Conservation (phyloP, 208 protist species). For the Jaenimonas drosophilae region DNA sequence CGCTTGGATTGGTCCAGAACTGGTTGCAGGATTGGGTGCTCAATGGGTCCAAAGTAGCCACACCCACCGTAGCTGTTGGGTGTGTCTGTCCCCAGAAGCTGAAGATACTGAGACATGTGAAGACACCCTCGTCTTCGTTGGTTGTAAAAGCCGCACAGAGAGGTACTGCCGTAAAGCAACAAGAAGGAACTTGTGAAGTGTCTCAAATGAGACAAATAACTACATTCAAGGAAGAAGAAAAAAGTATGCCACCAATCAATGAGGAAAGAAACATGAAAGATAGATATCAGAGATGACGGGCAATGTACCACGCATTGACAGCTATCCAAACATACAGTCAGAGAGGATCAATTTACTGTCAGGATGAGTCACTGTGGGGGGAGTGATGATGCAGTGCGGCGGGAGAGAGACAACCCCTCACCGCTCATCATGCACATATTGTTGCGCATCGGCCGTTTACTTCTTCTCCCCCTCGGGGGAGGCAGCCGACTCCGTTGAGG, state of each 20-base stretch:
- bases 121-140: neutral
- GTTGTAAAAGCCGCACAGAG: neutral
- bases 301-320: too few species aligned
- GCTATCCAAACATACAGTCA: too few species aligned
- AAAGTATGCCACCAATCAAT: neutral
- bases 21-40: conserved; percentile 25
- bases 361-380: too few species aligned
- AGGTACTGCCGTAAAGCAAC: neutral
- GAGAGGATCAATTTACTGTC: too few species aligned
- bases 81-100: conserved; percentile 69
- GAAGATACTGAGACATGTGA: conserved; percentile 55
- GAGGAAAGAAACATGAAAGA: conserved; percentile 2
- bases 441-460: neutral
- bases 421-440: too few species aligned
- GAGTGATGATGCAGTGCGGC: too few species aligned
- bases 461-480: neutral
- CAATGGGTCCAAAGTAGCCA: conserved; percentile 55
- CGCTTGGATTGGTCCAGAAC: too few species aligned
- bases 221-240: conserved; percentile 1
- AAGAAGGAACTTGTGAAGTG: neutral
- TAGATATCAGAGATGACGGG: neutral
- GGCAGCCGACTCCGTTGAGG: too few species aligned
- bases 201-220: neutral
- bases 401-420: too few species aligned
- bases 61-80: conserved; percentile 67